Percentiles rank a stretch among this genome's conserved stretches.
phyloP scores from a whole-genome alignment of 148 eudicot species.

The Silene latifolia region DNA sequence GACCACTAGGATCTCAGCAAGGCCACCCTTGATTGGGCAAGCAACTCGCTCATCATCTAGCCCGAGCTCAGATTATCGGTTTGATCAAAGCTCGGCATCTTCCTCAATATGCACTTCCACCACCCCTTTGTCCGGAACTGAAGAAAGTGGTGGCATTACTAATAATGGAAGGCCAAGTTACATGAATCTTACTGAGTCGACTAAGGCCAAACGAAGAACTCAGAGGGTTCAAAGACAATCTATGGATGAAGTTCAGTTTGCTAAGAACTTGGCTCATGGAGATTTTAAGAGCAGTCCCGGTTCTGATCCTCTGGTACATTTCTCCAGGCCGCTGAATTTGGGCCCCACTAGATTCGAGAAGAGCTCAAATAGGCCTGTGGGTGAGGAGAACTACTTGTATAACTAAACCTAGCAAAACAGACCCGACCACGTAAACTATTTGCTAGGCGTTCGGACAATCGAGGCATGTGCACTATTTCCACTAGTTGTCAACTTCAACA shows the following conservation, averaged over 20 bases:
- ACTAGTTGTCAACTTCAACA: slow-evolving; percentile 39
- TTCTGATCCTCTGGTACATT: slow-evolving; percentile 33
- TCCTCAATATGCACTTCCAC: slow-evolving; percentile 79
- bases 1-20: slow-evolving; percentile 72
- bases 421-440: background rate
- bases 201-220: slow-evolving; percentile 73
- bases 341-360: slow-evolving; percentile 42
- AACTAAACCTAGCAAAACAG: background rate
- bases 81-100: slow-evolving; percentile 80
- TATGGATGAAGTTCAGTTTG: slow-evolving; percentile 87
- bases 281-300: slow-evolving; percentile 51
- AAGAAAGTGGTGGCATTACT: slow-evolving; percentile 36
- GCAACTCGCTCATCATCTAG: slow-evolving; percentile 66
- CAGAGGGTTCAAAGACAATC: slow-evolving; percentile 59
- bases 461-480: slow-evolving; percentile 14
- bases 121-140: slow-evolving; percentile 71
- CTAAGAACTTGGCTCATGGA: slow-evolving; percentile 49
- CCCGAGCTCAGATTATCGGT: slow-evolving; percentile 70
- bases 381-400: slow-evolving; percentile 26
- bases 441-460: background rate
- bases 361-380: slow-evolving; percentile 30
- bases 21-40: slow-evolving; percentile 49
- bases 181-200: slow-evolving; percentile 84
- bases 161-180: slow-evolving; percentile 57
- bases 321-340: slow-evolving; percentile 44